Conservation (phyloP, 805 yeast genomes). For the Kodamaea nitidulidarum region DNA sequence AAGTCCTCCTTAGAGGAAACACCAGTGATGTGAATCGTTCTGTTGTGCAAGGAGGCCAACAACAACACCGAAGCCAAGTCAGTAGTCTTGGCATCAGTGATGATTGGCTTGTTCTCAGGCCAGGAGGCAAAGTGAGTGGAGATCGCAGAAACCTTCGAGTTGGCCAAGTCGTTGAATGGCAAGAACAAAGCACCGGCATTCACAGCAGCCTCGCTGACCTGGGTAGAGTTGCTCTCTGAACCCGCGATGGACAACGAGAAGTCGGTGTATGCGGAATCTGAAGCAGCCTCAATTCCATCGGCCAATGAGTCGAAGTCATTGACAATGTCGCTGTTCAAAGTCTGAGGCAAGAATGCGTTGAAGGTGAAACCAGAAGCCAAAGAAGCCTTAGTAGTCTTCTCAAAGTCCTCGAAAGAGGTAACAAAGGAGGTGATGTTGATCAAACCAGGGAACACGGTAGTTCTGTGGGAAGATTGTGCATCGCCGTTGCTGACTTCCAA, state of each 20-base stretch:
- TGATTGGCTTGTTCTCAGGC: slow-evolving; percentile 80
- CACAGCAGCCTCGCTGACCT: slow-evolving; percentile 56
- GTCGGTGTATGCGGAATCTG: slow-evolving; percentile 70
- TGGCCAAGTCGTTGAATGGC: slow-evolving; percentile 70
- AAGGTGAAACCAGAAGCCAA: slow-evolving; percentile 86
- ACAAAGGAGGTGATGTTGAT: slow-evolving; percentile 77
- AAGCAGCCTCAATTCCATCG: slow-evolving; percentile 55
- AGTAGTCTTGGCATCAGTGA: slow-evolving; percentile 89
- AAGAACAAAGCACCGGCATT: slow-evolving; percentile 76
- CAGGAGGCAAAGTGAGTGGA: slow-evolving; percentile 77
- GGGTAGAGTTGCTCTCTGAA: slow-evolving; percentile 60
- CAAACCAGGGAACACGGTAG: slow-evolving; percentile 80
- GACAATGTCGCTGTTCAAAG: slow-evolving; percentile 58
- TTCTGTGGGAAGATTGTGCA: slow-evolving; percentile 85
- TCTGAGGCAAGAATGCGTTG: slow-evolving; percentile 73
- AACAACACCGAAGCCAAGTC: slow-evolving; percentile 89
- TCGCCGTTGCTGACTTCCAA: slow-evolving; percentile 74
- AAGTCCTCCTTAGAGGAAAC: slow-evolving; percentile 79
- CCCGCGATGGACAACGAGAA: slow-evolving; percentile 82
- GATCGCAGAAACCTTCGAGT: slow-evolving; percentile 69
- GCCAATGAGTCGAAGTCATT: slow-evolving; percentile 62
- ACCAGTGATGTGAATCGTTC: slow-evolving; percentile 85
- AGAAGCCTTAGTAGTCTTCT: slow-evolving; percentile 63
- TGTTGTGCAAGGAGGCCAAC: slow-evolving; percentile 80
- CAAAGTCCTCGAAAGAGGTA: slow-evolving; percentile 68